Evolutionary conservation across 1,284 basidiomycete genomes (phyloP), one percentile per base, ranked within the genome.

Genomic region (Puccinia novopanici): DNA sequence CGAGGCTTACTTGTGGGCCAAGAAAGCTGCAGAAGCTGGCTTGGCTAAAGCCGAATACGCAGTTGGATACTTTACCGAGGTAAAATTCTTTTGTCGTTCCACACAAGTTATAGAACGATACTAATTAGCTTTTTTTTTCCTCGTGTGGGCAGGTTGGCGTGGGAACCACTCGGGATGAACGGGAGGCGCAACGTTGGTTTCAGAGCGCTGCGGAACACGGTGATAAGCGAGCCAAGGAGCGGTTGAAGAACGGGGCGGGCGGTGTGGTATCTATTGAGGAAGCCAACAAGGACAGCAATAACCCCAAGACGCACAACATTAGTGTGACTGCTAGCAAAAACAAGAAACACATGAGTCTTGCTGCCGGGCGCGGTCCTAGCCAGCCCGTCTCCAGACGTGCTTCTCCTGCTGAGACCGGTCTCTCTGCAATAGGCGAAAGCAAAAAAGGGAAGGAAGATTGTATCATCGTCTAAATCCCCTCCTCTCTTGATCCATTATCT

Each of bases 21-120:
- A 84, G 85, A 90, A 93, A 82, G 94, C 95, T 27, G 95, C 94
- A 9, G 95, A 96, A 86, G 94, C 94, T 86, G 95, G 94, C 5
- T 86, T 96, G 81, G 92, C 91, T 83, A 97, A 96, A 86, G 95
- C 95, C 0, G 94, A 97, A 90, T 99, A 99, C 84, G 95, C 96
- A 19, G 91, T 96, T 0, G 96, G 96, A 5, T 99, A 99, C 88
- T 99, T 99, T 86, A 90, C 92, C 81, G 96, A 99, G 87, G 88
- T 88, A 57, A 50, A n/a, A n/a, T n/a, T n/a, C n/a, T n/a, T n/a
- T n/a, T n/a, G 12, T 6, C 13, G 57, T 40, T 59, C 40, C 40
- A 45, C 37, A 10, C 34, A 34, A 68, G 67, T n/a, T 30, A 1
- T n/a, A 15, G 48, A 48, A 12, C 42, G 17, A 68, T n/a, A 27